These are phyloP conservation scores for Flaveria linearis DNA, from an alignment of 129 eudicot species.

Conservation along the genomic window DNA sequence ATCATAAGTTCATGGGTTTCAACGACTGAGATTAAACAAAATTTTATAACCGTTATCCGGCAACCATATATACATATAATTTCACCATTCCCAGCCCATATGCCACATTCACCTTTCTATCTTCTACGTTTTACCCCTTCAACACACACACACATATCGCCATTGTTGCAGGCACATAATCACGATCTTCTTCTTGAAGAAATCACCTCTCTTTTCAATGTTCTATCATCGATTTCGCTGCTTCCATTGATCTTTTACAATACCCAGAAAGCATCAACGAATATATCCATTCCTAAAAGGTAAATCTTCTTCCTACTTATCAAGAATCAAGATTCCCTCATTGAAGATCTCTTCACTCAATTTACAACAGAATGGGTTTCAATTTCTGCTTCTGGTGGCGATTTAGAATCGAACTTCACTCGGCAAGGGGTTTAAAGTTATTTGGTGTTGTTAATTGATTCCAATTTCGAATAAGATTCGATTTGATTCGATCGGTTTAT, in stretches of 20 bases:
- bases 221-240: not conserved
- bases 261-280: slow-evolving; percentile 18
- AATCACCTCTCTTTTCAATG: slow-evolving; percentile 5
- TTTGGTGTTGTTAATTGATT: not conserved
- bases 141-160: slow-evolving; percentile 6
- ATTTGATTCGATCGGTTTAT: slow-evolving; percentile 21
- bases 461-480: slow-evolving; percentile 24
- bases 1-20: no score
- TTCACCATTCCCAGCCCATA: not conserved
- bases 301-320: slow-evolving; percentile 29
- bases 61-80: no score
- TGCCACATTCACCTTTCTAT: not conserved
- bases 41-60: no score
- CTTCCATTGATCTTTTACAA: slow-evolving; percentile 8
- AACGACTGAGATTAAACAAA: no score
- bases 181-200: slow-evolving; percentile 1
- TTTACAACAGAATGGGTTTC: not conserved
- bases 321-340: slow-evolving; percentile 8
- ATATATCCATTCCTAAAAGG: not conserved
- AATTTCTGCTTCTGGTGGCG: no score
- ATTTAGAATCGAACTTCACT: not conserved
- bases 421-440: not conserved
- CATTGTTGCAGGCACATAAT: not conserved
- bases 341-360: slow-evolving; percentile 16
- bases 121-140: slow-evolving; percentile 21